Evolutionary conservation across 352 stramenopile species (phyloP).

Genomic region (Pythium aquatile): DNA sequence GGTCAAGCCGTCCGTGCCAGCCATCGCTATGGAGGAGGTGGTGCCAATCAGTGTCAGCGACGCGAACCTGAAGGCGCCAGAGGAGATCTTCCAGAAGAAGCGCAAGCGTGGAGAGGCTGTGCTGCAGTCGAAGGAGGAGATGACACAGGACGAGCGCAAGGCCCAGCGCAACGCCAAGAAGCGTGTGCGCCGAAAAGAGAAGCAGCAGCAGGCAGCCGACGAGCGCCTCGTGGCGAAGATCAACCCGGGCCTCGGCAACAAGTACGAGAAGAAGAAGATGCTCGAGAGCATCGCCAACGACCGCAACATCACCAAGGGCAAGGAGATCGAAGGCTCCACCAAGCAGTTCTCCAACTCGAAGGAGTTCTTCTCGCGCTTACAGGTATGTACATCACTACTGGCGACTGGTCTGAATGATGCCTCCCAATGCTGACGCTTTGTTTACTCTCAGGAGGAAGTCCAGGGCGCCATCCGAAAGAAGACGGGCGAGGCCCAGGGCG

Average conservation of each 20-base stretch:
- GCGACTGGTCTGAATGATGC: not conserved
- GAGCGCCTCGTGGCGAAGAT: constrained; percentile 93
- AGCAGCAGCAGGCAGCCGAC: constrained; percentile 87
- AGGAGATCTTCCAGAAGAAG: constrained; percentile 88
- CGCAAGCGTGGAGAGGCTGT: constrained; percentile 81
- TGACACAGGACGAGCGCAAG: constrained; percentile 87
- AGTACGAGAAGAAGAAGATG: constrained; percentile 94
- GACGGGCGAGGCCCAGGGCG: constrained; percentile 3
- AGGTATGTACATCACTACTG: constrained; percentile 32
- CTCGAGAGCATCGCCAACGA: constrained; percentile 72
- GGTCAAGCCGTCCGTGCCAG: constrained; percentile 77
- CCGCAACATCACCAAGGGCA: constrained; percentile 86
- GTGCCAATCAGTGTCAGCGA: constrained; percentile 84
- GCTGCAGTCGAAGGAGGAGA: constrained; percentile 82
- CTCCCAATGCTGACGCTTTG: not conserved
- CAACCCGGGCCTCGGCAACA: constrained; percentile 94
- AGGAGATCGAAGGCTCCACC: constrained; percentile 74
- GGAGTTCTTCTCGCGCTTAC: constrained; percentile 80
- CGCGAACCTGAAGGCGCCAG: constrained; percentile 77
- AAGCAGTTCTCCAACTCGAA: constrained; percentile 89
- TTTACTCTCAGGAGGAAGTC: constrained; percentile 26
- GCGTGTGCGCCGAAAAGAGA: constrained; percentile 87
- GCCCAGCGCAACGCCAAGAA: constrained; percentile 90
- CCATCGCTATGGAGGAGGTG: constrained; percentile 85
- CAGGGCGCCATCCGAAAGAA: constrained; percentile 34